Evolutionary conservation across 2,329 filamentous ascomycete genomes (phyloP), one percentile per base, ranked within the genome.

Genomic region (Colletotrichum australisinense): DNA sequence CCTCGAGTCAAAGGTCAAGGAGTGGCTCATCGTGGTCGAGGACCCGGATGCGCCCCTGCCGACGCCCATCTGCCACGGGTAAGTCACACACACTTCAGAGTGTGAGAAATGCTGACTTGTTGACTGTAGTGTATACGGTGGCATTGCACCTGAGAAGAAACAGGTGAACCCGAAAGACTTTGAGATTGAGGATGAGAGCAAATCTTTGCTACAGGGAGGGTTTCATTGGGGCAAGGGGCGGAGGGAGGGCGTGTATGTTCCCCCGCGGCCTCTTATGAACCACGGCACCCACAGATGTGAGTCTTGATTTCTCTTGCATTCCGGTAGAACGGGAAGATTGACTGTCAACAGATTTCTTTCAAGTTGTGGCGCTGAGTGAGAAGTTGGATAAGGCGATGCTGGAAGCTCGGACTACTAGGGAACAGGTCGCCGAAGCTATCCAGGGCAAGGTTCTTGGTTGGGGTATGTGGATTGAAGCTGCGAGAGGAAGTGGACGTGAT

Each of bases 271-370:
- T 22, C 78, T 88, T 42, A 76, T 87, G 65, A 88, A 88, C 30
- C 85, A 89, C 75, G 88, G 88, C 0, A 81, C 83, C 26, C 87
- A 90, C 78, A 81, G 88, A 69, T 90, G 84, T 84, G 77, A 80
- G 83, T 77, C 1, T 6, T 2, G 11, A 16, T 5, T 12, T 24
- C 22, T 49, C 3, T 4, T 49, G 0, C 5, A 16, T 46, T 7
- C 3, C 42, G 1, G n/a, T 3, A 16, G 3, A 42, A 22, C 53
- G 1, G 28, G 60, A 73, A 8, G 22, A 24, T 26, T 28, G 58
- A 26, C 12, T 12, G 3, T 46, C 5, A 32, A 22, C 55, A 84
- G 84, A 89, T 67, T 87, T 88, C 78, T 89, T 83, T 70, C 81
- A 87, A 74, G 77, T 89, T 19, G 77, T 89, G 63, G 87, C 86